Conservation (phyloP, 2,329 filamentous ascomycete species). For the Trichoderma oligosporum region DNA sequence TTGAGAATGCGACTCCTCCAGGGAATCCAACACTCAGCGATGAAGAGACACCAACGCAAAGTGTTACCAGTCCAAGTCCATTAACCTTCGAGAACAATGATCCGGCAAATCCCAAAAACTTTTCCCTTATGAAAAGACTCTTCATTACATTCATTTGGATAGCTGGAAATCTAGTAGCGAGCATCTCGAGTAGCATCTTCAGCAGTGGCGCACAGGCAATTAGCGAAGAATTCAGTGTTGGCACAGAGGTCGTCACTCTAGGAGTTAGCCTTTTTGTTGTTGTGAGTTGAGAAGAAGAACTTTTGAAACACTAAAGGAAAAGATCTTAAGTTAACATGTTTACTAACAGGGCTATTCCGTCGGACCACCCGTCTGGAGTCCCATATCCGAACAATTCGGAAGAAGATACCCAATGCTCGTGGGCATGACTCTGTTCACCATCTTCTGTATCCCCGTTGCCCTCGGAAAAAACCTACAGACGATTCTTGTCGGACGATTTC, state of each 20-base stretch:
- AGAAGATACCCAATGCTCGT: slow-evolving; percentile 33
- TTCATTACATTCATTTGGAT: slow-evolving; percentile 18
- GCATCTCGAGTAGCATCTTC: slow-evolving; percentile 14
- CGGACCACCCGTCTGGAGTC: slow-evolving; percentile 55
- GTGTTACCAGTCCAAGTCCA: not conserved
- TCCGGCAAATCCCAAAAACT: slow-evolving; percentile 10
- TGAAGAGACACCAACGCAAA: not conserved
- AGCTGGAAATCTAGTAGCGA: slow-evolving; percentile 4
- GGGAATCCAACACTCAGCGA: not conserved
- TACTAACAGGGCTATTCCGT: slow-evolving; percentile 28
- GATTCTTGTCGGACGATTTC: slow-evolving; percentile 11
- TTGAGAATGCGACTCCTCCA: not conserved
- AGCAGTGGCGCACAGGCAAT: slow-evolving; percentile 17
- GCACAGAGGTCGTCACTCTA: slow-evolving; percentile 12
- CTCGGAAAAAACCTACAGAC: slow-evolving; percentile 11
- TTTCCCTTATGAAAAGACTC: not conserved
- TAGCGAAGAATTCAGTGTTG: slow-evolving; percentile 9
- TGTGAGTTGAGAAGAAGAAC: not conserved
- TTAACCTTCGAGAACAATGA: not conserved
- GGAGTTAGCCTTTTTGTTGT: slow-evolving; percentile 14
- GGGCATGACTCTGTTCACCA: slow-evolving; percentile 10
- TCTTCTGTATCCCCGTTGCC: slow-evolving; percentile 16
- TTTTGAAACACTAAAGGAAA: not conserved
- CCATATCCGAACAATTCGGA: slow-evolving; percentile 62
- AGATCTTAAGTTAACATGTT: not conserved